Evolutionary conservation across 495 filamentous ascomycete species (phyloP), one percentile per base, ranked within the genome.

Genomic region (Pyrenula massariospora): DNA sequence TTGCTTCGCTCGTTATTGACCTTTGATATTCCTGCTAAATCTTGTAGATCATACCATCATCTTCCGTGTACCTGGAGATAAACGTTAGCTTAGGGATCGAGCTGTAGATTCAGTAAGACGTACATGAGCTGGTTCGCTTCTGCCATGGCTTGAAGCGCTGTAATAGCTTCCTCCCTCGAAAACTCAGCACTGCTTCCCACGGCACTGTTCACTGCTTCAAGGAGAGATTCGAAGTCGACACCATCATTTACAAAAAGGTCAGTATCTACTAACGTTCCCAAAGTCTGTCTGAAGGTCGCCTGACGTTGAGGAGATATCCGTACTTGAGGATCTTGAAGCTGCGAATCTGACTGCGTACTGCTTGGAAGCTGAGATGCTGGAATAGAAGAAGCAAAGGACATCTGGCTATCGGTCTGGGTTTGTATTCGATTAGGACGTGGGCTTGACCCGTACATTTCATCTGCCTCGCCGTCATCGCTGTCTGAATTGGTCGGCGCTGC

Each of bases 101-200:
- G n/a, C n/a, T n/a, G n/a, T n/a, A n/a, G n/a, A n/a, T n/a, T n/a
- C n/a, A n/a, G n/a, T n/a, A n/a, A n/a, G n/a, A 85, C 88, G 83
- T 71, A 95, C 94, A 97, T 97, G 69, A 98, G 84, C 73, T 88
- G 81, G 65, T 96, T 96, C 67, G 76, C 73, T 50, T 85, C 83
- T 57, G 87, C 84, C 88, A 98, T 86, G 64, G 72, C 80, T 67
- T 78, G 77, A 62, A 98, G 68, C 53, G 89, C 92, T 68, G 80
- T 73, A 54, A 87, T 70, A 2, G 88, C 91, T 72, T 98, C 94
- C 0, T 72, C 69, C 24, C 77, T 75, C 36, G 72, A 77, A 73
- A 96, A 97, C 47, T 72, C 66, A 15, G 70, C 71, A 31, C 62
- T 63, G 56, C 66, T 59, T 68, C 73, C 25, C 70, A 96, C 63